phyloP scores from a whole-genome alignment of 768 basidiomycete species.

The Macrolepiota dolichaula region DNA sequence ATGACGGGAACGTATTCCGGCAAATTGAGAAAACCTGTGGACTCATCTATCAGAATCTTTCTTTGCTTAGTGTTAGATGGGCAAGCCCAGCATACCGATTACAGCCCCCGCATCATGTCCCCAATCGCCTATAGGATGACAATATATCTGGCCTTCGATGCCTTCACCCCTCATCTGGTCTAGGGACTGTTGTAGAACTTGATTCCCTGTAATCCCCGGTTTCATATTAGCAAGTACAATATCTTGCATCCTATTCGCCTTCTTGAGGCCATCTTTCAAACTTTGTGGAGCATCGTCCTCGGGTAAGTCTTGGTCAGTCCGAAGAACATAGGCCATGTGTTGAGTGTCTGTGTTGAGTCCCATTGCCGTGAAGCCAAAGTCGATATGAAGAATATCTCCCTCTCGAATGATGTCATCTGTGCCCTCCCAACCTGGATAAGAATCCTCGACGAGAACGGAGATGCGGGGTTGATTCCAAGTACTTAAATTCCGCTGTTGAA shows the following conservation, averaged over 20 bases:
- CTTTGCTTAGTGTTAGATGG: too few relatives aligned
- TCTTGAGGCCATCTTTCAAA: slow-evolving; percentile 39
- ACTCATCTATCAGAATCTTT: not conserved
- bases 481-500: slow-evolving; percentile 40
- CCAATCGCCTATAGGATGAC: slow-evolving; percentile 55
- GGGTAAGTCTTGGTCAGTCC: slow-evolving; percentile 23
- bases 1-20: slow-evolving; percentile 42
- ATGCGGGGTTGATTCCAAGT: slow-evolving; percentile 57
- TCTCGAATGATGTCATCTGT: slow-evolving; percentile 36
- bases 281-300: slow-evolving; percentile 41
- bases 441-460: slow-evolving; percentile 36
- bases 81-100: slow-evolving; percentile 25
- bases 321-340: slow-evolving; percentile 53
- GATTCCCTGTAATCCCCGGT: slow-evolving; percentile 43
- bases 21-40: slow-evolving; percentile 39
- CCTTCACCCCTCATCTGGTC: slow-evolving; percentile 42
- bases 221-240: slow-evolving; percentile 41
- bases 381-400: slow-evolving; percentile 52
- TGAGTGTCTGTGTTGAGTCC: slow-evolving; percentile 55
- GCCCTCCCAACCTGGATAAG: slow-evolving; percentile 40
- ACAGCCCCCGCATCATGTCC: slow-evolving; percentile 51
- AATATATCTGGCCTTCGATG: slow-evolving; percentile 47
- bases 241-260: slow-evolving; percentile 51
- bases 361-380: slow-evolving; percentile 53
- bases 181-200: slow-evolving; percentile 37